Conservation (phyloP, 1,284 basidiomycete genomes). For the Ustilago nuda region DNA sequence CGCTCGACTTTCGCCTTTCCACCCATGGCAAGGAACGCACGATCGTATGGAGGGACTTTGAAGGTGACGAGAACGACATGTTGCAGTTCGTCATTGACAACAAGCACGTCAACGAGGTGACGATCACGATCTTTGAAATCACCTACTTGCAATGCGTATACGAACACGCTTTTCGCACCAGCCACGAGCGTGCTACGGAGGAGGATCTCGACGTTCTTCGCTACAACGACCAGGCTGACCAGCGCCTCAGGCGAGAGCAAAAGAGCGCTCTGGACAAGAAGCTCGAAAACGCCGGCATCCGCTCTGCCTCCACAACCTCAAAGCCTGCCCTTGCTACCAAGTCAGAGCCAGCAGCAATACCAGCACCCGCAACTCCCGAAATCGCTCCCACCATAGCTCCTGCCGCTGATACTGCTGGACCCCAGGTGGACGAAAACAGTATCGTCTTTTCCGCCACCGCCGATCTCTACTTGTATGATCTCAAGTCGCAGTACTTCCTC, state of each 20-base stretch:
- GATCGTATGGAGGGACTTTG: slow-evolving; percentile 77
- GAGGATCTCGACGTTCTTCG: slow-evolving; percentile 68
- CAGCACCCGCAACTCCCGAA: slow-evolving; percentile 7
- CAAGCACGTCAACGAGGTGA: slow-evolving; percentile 78
- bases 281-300: slow-evolving; percentile 32
- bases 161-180: slow-evolving; percentile 72
- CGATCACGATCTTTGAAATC: slow-evolving; percentile 87
- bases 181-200: slow-evolving; percentile 65
- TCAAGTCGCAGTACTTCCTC: slow-evolving; percentile 77
- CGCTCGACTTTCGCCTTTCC: slow-evolving; percentile 78
- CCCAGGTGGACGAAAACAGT: slow-evolving; percentile 25
- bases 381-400: slow-evolving; percentile 36
- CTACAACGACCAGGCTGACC: slow-evolving; percentile 60
- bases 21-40: slow-evolving; percentile 54
- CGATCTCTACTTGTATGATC: slow-evolving; percentile 79
- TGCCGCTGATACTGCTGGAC: slow-evolving; percentile 33
- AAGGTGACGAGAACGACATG: slow-evolving; percentile 74
- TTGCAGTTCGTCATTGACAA: slow-evolving; percentile 80
- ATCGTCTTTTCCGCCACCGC: slow-evolving; percentile 64
- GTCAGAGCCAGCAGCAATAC: slow-evolving; percentile 9
- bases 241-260: slow-evolving; percentile 28
- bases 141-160: slow-evolving; percentile 95
- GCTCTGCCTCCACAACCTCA: slow-evolving; percentile 12
- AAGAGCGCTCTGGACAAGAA: slow-evolving; percentile 36
- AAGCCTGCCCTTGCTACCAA: slow-evolving; percentile 4